These are phyloP conservation scores for Termitomyces sp. DNA, from an alignment of 768 basidiomycete genomes.

Conservation along the genomic window DNA sequence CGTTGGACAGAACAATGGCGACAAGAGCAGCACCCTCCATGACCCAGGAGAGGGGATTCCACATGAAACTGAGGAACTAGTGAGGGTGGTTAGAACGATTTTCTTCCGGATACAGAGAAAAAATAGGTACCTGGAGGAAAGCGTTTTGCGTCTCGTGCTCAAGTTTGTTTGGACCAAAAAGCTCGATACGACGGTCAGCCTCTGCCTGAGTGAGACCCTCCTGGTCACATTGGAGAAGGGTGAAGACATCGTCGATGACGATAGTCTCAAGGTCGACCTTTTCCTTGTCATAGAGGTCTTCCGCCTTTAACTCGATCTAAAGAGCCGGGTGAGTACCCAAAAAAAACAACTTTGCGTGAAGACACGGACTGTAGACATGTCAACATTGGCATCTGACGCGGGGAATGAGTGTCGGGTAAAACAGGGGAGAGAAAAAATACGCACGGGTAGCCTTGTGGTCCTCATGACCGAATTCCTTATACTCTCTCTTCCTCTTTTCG, in stretches of 20 bases:
- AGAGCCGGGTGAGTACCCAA: background rate
- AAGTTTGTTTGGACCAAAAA: constrained; percentile 96
- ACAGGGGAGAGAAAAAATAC: constrained; percentile 24
- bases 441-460: constrained; percentile 61
- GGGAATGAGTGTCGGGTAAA: constrained; percentile 8
- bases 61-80: constrained; percentile 95
- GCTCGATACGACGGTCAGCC: constrained; percentile 75
- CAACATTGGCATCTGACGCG: constrained; percentile 73
- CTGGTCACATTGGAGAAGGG: constrained; percentile 86
- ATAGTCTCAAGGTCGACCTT: constrained; percentile 99
- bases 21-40: constrained; percentile 97
- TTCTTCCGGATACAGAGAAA: background rate
- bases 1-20: constrained; percentile 95
- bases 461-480: constrained; percentile 82
- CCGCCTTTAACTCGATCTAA: constrained; percentile 83
- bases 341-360: background rate
- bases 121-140: constrained; percentile 66
- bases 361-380: constrained; percentile 53
- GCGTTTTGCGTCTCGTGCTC: constrained; percentile 88
- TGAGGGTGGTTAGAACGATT: background rate
- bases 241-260: constrained; percentile 95
- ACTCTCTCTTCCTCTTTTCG: constrained; percentile 71
- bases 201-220: constrained; percentile 74
- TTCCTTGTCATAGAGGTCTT: constrained; percentile 96
- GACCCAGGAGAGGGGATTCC: constrained; percentile 99